Evolutionary conservation across 2,329 filamentous ascomycete genomes (phyloP).

Genomic region (Alternaria conjuncta): DNA sequence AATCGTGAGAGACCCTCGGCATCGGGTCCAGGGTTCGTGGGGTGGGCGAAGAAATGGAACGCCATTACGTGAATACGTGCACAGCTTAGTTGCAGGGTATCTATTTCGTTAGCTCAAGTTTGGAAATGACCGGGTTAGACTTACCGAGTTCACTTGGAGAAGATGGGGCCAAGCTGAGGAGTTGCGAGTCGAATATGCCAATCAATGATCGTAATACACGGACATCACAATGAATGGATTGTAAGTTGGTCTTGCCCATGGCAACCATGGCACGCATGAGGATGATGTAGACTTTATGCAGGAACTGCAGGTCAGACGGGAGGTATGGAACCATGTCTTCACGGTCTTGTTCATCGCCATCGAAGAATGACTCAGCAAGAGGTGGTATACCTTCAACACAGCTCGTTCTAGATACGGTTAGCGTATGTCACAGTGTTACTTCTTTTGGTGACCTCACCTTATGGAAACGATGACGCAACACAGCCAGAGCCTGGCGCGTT

Average conservation of each 20-base stretch:
- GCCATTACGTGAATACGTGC: constrained; percentile 44
- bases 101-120: constrained; percentile 26
- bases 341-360: constrained; percentile 40
- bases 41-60: constrained; percentile 47
- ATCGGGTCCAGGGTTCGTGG: constrained; percentile 34
- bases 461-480: constrained; percentile 48
- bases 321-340: constrained; percentile 44
- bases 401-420: constrained; percentile 35
- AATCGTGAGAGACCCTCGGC: constrained; percentile 37
- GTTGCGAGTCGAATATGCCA: constrained; percentile 45
- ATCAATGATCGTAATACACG: constrained; percentile 43
- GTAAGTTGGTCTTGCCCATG: constrained; percentile 43
- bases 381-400: constrained; percentile 45
- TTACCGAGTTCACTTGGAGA: constrained; percentile 43
- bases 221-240: constrained; percentile 38
- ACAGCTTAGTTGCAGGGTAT: constrained; percentile 43
- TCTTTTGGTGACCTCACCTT: constrained; percentile 25
- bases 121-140: background rate
- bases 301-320: constrained; percentile 39
- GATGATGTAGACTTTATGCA: constrained; percentile 44
- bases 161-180: constrained; percentile 35
- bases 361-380: constrained; percentile 43
- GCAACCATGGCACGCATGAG: constrained; percentile 43
- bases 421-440: background rate
- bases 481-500: constrained; percentile 47